Conservation (phyloP, 176 grass and related monocot genomes). For the Oryza australiensis region DNA sequence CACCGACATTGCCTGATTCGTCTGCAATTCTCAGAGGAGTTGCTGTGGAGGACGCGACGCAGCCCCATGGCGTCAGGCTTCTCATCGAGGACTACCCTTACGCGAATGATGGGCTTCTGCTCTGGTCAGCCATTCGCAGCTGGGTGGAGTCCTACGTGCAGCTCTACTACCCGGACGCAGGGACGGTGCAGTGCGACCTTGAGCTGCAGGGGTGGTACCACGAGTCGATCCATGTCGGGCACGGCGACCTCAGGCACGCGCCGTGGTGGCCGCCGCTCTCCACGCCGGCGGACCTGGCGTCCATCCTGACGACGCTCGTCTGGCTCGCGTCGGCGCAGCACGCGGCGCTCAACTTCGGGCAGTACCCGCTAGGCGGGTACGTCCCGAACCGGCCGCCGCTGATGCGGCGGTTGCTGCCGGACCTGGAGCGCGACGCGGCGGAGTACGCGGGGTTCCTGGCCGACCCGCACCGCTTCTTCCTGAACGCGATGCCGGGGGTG, state of each 20-base stretch:
- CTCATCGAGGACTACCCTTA: constrained; percentile 93
- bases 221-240: constrained; percentile 78
- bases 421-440: constrained; percentile 67
- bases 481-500: constrained; percentile 78
- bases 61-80: constrained; percentile 77
- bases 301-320: constrained; percentile 76
- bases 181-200: constrained; percentile 55
- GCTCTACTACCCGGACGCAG: constrained; percentile 82
- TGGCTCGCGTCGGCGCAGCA: constrained; percentile 98
- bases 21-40: constrained; percentile 55
- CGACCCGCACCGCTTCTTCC: constrained; percentile 93
- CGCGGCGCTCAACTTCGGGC: constrained; percentile 96
- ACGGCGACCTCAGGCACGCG: constrained; percentile 63
- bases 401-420: constrained; percentile 86
- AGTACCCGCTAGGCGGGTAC: constrained; percentile 95
- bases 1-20: neutral
- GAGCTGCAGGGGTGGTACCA: constrained; percentile 95
- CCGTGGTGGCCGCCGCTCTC: constrained; percentile 81
- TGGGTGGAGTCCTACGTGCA: constrained; percentile 87
- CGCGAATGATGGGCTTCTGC: constrained; percentile 85
- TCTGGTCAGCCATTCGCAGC: constrained; percentile 78
- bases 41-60: constrained; percentile 64
- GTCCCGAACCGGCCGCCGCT: constrained; percentile 90
- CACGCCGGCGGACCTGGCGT: constrained; percentile 63
- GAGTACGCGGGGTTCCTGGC: constrained; percentile 76